A percentile compares a stretch with the other conserved stretches of the same genome.
These are phyloP conservation scores for Pinus tabuliformis DNA, from an alignment of 75 land plant genomes.

Conservation along the genomic window DNA sequence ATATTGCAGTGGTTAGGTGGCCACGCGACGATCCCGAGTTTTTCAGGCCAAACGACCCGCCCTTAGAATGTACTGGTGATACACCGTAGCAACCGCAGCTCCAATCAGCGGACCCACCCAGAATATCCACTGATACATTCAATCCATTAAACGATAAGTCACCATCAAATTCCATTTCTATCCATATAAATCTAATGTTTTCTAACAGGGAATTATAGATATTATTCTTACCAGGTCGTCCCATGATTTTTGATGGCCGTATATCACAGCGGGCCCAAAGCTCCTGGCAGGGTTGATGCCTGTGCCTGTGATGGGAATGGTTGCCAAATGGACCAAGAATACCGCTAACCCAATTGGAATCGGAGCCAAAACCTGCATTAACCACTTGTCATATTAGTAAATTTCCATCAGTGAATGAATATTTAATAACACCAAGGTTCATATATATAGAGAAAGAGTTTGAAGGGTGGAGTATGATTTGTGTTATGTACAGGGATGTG, in stretches of 20 bases:
- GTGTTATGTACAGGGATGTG: slow-evolving; percentile 54
- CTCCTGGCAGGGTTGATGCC: slow-evolving; percentile 57
- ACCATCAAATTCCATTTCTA: too few species aligned
- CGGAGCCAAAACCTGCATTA: slow-evolving; percentile 38
- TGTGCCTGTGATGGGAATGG: slow-evolving; percentile 55
- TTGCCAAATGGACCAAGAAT: slow-evolving; percentile 52
- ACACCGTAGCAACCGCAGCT: slow-evolving; percentile 51
- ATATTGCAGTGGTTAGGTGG: background rate
- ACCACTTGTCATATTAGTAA: background rate
- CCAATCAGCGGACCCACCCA: slow-evolving; percentile 54
- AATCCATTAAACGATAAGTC: too few species aligned
- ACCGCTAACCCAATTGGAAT: slow-evolving; percentile 65
- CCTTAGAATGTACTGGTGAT: slow-evolving; percentile 30
- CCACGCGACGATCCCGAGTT: slow-evolving; percentile 14
- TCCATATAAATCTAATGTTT: too few species aligned
- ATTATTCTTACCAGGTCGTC: background rate
- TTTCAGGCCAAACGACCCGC: slow-evolving; percentile 8
- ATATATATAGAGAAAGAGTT: background rate
- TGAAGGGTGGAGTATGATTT: background rate
- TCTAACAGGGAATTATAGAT: background rate
- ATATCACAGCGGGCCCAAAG: slow-evolving; percentile 49
- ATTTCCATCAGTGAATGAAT: too few species aligned
- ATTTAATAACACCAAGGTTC: background rate
- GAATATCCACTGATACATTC: slow-evolving; percentile 42
- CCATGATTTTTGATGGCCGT: slow-evolving; percentile 15